phyloP scores from a whole-genome alignment of 2,329 filamentous ascomycete species.

The Phyllosticta citribraziliensis region DNA sequence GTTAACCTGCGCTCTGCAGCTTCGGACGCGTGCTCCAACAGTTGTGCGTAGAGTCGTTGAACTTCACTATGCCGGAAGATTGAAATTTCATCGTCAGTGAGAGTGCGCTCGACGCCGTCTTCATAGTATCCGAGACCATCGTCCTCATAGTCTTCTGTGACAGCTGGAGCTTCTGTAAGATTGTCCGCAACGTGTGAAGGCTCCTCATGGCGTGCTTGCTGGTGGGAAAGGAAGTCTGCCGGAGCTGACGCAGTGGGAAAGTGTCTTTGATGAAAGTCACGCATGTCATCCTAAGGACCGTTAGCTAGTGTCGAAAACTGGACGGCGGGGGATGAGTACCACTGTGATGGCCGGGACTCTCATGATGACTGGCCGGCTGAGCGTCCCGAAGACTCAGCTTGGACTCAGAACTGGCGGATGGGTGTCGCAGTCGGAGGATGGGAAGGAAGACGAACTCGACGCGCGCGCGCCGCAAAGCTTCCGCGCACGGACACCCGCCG shows the following conservation, averaged over 20 bases:
- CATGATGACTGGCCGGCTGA: conserved; percentile 15
- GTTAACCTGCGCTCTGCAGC: conserved; percentile 1
- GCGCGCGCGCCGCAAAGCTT: neutral
- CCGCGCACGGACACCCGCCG: neutral
- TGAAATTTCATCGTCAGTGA: conserved; percentile 83
- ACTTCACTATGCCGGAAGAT: conserved; percentile 89
- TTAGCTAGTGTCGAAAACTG: neutral
- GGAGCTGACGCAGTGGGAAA: conserved; percentile 31
- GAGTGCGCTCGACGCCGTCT: conserved; percentile 77
- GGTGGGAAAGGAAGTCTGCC: conserved; percentile 20
- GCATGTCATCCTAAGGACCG: conserved; percentile 31
- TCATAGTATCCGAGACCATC: conserved; percentile 73
- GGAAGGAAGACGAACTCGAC: neutral
- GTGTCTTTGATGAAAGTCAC: conserved; percentile 33
- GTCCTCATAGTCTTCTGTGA: conserved; percentile 40
- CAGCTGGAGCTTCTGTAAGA: conserved; percentile 12
- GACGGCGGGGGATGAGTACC: conserved; percentile 15
- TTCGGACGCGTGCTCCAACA: neutral
- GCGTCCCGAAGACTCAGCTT: neutral
- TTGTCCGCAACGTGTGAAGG: neutral
- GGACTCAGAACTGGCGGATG: neutral
- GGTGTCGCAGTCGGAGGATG: neutral
- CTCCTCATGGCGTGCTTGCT: neutral
- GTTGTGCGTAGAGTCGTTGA: conserved; percentile 31
- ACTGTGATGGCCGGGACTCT: conserved; percentile 24